These are phyloP conservation scores for Syzygium oleosum DNA, from an alignment of 345 rosid genomes.

Conservation along the genomic window DNA sequence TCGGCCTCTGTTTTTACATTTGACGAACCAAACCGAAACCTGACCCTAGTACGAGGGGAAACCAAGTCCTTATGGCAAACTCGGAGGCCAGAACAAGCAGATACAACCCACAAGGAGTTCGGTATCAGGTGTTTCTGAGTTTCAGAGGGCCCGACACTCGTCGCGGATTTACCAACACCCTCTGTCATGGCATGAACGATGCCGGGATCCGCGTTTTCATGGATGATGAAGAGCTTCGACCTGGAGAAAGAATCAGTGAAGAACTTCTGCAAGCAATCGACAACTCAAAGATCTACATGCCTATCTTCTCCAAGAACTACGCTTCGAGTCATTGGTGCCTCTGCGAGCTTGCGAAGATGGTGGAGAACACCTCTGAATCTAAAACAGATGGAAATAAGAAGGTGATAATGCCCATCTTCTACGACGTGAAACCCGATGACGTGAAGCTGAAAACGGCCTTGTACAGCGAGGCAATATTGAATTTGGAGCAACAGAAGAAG, in stretches of 20 bases:
- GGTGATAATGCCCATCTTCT: background rate
- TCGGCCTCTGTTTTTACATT: background rate
- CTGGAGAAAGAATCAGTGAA: background rate
- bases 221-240: background rate
- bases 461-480: background rate
- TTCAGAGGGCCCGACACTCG: background rate
- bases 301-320: background rate
- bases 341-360: background rate
- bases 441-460: background rate
- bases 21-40: background rate
- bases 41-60: too few species aligned
- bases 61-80: background rate
- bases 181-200: background rate
- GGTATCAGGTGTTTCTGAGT: background rate
- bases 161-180: accelerated
- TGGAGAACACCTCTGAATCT: background rate
- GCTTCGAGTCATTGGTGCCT: background rate
- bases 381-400: background rate
- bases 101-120: accelerated
- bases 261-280: background rate
- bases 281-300: background rate
- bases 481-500: background rate
- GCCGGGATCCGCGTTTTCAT: background rate
- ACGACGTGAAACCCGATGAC: too few species aligned
- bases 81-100: background rate